These are phyloP conservation scores for Calonectria hongkongensis DNA, from an alignment of 2,329 filamentous ascomycete genomes.

Conservation along the genomic window DNA sequence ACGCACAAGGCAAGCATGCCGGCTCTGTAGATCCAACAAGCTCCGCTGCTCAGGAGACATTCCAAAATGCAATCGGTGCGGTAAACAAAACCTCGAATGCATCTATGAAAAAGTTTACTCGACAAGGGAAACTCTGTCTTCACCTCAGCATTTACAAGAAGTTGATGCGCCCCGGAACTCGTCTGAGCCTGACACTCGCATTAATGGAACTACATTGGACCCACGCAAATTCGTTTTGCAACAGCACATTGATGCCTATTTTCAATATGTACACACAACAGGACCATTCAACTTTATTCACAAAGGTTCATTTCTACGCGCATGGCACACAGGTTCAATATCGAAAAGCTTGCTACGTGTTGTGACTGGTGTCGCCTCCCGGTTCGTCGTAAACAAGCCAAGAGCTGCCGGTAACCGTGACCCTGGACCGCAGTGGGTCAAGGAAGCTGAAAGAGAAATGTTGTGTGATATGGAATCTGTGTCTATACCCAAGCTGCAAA, in stretches of 20 bases:
- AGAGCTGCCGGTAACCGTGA: neutral
- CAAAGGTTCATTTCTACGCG: constrained; percentile 7
- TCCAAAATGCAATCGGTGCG: neutral
- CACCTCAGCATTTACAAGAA: neutral
- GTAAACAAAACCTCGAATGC: neutral
- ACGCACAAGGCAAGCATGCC: neutral
- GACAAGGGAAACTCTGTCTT: accelerated
- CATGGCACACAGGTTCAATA: constrained; percentile 9
- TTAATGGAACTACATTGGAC: neutral
- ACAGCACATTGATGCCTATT: constrained; percentile 1
- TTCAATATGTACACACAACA: neutral
- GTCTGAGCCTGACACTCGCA: too few species aligned
- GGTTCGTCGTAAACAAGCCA: neutral
- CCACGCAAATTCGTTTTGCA: constrained; percentile 2
- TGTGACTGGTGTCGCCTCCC: constrained; percentile 3
- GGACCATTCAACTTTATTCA: constrained; percentile 2
- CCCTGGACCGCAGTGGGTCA: neutral
- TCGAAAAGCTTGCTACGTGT: constrained; percentile 9
- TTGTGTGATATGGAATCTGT: constrained; percentile 10
- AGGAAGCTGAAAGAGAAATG: neutral
- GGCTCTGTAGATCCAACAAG: constrained; percentile 2
- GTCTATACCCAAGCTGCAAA: constrained; percentile 9
- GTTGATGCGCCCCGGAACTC: neutral
- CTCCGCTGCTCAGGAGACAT: constrained; percentile 13
- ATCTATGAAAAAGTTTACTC: neutral